Base-by-base conservation (phyloP, 2,329 filamentous ascomycete genomes). In the Cladophialophora chaetospira region DNA sequence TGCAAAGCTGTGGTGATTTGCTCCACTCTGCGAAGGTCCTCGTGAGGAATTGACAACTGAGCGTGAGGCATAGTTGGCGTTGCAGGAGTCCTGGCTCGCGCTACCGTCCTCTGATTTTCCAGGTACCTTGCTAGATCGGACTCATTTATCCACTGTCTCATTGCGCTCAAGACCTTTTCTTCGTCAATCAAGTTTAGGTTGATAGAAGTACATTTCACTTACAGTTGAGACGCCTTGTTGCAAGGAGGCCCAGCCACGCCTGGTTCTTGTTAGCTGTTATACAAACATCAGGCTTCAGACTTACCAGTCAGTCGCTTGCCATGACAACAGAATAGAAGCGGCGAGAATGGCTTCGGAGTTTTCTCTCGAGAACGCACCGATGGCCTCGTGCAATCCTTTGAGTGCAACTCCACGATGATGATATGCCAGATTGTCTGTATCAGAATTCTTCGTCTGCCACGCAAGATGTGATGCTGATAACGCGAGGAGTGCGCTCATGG, bases 231-330 rank as follows among this genome's bases (percentile, higher is more conserved):
- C 92, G 58, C 92, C 93, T 69, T 93, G 89, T 80, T 96, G 94
- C 58, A 97, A 79, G 64, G 92, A 92, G 62, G 88, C 91, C 93
- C 93, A 97, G 74, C 87, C 89, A 72, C 88, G 87, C 89, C 91
- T 96, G 70, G 65, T 60, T 11, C 40, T 13, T 21, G 63, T 79
- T 68, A 79, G 75, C 67, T 53, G 69, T 43, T 10, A 35, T 36
- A 8, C 35, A 36, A 25, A 15, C 26, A 8, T 21, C 4, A 65
- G 62, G 65, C 54, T 65, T 66, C 67, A 36, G 69, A 77, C 87
- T 79, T 82, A 95, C 93, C 92, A 97, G 77, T 97, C 93, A 58
- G 88, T 94, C 54, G 91, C 89, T 77, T 97, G 93, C 92, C 94
- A 97, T 33, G 92, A 95, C 47, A 99, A 82, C 45, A 97, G 83